phyloP scores from a whole-genome alignment of 345 rosid genomes.

The Lepidium didymum region DNA sequence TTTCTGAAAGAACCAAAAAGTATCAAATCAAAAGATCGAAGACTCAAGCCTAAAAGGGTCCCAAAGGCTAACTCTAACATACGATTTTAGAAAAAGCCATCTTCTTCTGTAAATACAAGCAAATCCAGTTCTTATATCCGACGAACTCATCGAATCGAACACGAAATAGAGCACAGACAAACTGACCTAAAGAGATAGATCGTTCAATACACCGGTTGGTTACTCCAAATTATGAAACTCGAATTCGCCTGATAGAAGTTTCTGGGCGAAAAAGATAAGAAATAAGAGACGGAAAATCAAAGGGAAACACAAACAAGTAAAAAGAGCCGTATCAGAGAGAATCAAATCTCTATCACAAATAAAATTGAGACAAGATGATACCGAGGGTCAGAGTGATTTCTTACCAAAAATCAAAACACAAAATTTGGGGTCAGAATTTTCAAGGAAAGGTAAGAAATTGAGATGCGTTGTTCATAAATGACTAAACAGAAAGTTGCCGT shows the following conservation, averaged over 20 bases:
- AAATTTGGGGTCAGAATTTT: not conserved
- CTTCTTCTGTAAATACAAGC: not conserved
- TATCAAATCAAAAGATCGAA: slow-evolving; percentile 13
- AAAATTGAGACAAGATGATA: not conserved
- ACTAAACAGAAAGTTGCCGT: slow-evolving; percentile 12
- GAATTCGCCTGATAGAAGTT: slow-evolving; percentile 4
- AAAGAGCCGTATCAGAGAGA: not conserved
- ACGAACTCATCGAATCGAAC: not conserved
- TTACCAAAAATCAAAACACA: not conserved
- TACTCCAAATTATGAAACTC: not conserved
- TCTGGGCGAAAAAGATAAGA: not conserved
- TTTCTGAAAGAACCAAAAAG: not conserved
- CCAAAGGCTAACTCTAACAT: not conserved
- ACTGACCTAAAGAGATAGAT: slow-evolving; percentile 20
- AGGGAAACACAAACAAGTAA: not conserved
- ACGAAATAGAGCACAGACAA: not conserved
- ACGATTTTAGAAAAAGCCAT: not conserved
- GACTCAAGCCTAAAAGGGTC: not conserved
- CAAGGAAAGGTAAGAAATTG: slow-evolving; percentile 11
- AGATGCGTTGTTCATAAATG: slow-evolving; percentile 9
- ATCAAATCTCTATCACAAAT: not conserved
- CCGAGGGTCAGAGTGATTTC: slow-evolving; percentile 2
- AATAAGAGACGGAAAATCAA: not conserved
- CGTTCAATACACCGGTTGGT: not conserved
- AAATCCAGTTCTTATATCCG: not conserved